Conservation (phyloP, 192 early-diverging fungal genomes). For the Entomortierella lignicola region DNA sequence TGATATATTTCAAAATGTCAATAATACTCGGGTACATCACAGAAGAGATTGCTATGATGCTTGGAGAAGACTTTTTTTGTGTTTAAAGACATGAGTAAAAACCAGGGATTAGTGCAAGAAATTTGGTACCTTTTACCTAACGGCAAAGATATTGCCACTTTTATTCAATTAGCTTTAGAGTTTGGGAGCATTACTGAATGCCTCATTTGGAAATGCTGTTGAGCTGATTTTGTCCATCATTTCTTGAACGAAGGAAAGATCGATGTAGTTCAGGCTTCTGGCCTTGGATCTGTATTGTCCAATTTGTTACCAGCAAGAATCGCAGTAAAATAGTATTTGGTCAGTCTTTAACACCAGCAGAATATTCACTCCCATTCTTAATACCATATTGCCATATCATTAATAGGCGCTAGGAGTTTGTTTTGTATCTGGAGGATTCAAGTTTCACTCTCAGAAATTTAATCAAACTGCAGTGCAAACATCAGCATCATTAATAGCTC, state of each 20-base stretch:
- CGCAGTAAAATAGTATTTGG: too few relatives aligned
- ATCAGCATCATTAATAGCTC: conserved; percentile 73
- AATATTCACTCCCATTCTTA: background rate
- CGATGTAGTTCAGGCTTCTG: conserved; percentile 87
- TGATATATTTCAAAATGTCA: too few relatives aligned
- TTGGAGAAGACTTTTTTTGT: too few relatives aligned
- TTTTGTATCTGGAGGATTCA: conserved; percentile 88
- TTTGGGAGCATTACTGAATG: conserved; percentile 85
- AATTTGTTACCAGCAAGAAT: conserved; percentile 78
- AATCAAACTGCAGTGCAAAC: conserved; percentile 79
- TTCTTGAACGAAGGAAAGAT: conserved; percentile 84
- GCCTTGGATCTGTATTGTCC: conserved; percentile 91
- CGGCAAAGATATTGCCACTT: background rate
- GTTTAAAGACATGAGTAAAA: too few relatives aligned
- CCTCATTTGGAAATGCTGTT: conserved; percentile 88
- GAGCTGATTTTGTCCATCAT: conserved; percentile 87
- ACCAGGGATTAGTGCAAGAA: background rate
- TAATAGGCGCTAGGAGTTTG: conserved; percentile 78
- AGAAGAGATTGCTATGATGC: conserved; percentile 54
- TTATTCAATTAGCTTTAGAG: conserved; percentile 48
- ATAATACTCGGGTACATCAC: conserved; percentile 49
- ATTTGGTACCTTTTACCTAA: background rate
- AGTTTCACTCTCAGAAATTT: conserved; percentile 77
- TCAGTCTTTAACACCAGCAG: too few relatives aligned
- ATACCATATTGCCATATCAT: background rate